Percentiles rank a stretch among this genome's conserved stretches.
Conservation (phyloP, 2,329 filamentous ascomycete genomes). For the Fusarium cicatricum region DNA sequence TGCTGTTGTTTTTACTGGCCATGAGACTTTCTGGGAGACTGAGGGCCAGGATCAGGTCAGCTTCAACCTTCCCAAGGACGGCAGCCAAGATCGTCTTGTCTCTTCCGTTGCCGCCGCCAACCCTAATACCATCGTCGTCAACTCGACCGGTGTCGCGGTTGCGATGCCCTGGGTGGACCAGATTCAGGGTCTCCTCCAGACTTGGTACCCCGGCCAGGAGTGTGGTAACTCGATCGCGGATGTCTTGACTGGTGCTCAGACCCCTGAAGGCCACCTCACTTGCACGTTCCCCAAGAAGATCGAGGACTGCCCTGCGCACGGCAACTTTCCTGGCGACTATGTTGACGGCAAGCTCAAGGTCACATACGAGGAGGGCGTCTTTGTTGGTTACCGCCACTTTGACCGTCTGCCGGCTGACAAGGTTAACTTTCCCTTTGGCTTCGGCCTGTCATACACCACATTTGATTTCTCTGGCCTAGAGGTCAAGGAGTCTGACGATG, state of each 20-base stretch:
- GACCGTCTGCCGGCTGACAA: slow-evolving; percentile 65
- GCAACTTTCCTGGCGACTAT: slow-evolving; percentile 65
- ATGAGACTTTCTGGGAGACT: slow-evolving; percentile 59
- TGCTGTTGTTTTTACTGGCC: slow-evolving; percentile 63
- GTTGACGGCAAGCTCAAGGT: slow-evolving; percentile 60
- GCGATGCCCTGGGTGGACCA: slow-evolving; percentile 64
- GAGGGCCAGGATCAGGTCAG: slow-evolving; percentile 76
- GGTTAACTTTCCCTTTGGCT: slow-evolving; percentile 71
- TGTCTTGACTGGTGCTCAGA: slow-evolving; percentile 69
- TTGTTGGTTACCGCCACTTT: slow-evolving; percentile 74
- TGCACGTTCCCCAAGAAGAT: slow-evolving; percentile 67
- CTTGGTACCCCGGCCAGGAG: slow-evolving; percentile 77
- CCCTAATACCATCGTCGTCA: slow-evolving; percentile 66
- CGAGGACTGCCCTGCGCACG: slow-evolving; percentile 71
- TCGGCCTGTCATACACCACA: slow-evolving; percentile 53
- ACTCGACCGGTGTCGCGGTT: slow-evolving; percentile 71
- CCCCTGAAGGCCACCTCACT: slow-evolving; percentile 70
- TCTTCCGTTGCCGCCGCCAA: slow-evolving; percentile 64
- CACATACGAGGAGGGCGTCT: slow-evolving; percentile 74
- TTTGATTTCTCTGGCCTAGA: slow-evolving; percentile 70
- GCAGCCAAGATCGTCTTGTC: slow-evolving; percentile 69
- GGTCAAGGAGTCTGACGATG: slow-evolving; percentile 43
- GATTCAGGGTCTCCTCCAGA: slow-evolving; percentile 68
- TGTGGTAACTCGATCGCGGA: slow-evolving; percentile 74
- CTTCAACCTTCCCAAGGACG: slow-evolving; percentile 68